These are phyloP conservation scores for Pyrenopolyporus hunteri DNA, from an alignment of 495 filamentous ascomycete species.

Conservation along the genomic window DNA sequence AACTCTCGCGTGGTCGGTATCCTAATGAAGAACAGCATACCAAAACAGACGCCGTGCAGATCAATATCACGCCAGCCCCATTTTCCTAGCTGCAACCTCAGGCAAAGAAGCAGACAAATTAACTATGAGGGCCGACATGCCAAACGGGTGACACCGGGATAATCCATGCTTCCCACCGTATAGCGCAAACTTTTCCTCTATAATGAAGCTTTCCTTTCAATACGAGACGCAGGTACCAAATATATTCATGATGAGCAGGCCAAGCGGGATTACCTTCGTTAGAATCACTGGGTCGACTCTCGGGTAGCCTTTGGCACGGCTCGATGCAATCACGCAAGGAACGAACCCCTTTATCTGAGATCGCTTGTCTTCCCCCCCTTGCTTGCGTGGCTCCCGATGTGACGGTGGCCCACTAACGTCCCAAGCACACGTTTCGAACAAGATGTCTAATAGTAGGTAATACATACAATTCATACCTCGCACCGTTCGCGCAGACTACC, in stretches of 20 bases:
- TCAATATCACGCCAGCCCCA: constrained; percentile 19
- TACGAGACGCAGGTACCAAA: background rate
- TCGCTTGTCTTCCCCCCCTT: constrained; percentile 25
- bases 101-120: background rate
- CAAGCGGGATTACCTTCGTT: background rate
- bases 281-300: constrained; percentile 9
- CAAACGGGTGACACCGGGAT: background rate
- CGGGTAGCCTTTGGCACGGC: background rate
- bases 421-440: constrained; percentile 16
- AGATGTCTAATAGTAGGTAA: background rate
- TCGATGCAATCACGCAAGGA: constrained; percentile 32
- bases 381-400: constrained; percentile 29
- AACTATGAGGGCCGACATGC: background rate
- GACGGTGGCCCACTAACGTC: constrained; percentile 31
- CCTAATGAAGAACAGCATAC: constrained; percentile 8
- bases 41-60: constrained; percentile 11
- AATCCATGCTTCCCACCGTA: background rate
- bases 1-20: constrained; percentile 7
- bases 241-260: background rate
- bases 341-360: constrained; percentile 32
- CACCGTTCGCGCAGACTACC: too few relatives aligned
- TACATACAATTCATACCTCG: too few relatives aligned
- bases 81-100: constrained; percentile 6
- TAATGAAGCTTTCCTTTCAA: background rate
- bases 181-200: constrained; percentile 2